Evolutionary conservation across 108 stramenopile species (phyloP).

Genomic region (Bacterosira constricta): DNA sequence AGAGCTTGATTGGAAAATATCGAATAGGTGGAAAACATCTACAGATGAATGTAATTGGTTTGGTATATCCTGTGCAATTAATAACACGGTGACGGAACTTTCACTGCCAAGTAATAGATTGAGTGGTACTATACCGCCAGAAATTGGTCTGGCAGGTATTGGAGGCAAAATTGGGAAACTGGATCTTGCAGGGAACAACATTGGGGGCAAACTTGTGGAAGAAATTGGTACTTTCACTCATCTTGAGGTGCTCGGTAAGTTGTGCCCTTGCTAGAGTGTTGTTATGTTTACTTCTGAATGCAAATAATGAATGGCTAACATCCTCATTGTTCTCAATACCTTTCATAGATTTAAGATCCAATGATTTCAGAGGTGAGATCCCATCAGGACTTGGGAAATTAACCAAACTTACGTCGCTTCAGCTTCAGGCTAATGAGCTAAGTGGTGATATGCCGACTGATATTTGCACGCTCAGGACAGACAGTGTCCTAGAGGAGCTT

Average conservation of each 20-base stretch:
- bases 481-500: slow-evolving; percentile 3
- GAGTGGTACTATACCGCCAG: slow-evolving; percentile 37
- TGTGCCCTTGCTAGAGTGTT: slow-evolving; percentile 11
- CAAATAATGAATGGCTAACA: no score
- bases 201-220: slow-evolving; percentile 49
- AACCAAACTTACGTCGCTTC: slow-evolving; percentile 48
- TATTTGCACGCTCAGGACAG: slow-evolving; percentile 39
- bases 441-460: slow-evolving; percentile 58
- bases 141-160: slow-evolving; percentile 29
- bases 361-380: slow-evolving; percentile 53
- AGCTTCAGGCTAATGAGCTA: slow-evolving; percentile 51
- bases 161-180: slow-evolving; percentile 28
- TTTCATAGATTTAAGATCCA: slow-evolving; percentile 23
- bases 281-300: neutral
- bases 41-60: slow-evolving; percentile 39
- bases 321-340: neutral
- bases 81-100: slow-evolving; percentile 33
- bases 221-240: slow-evolving; percentile 50
- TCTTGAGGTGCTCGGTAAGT: slow-evolving; percentile 52
- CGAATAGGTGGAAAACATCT: slow-evolving; percentile 25
- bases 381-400: slow-evolving; percentile 63
- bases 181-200: slow-evolving; percentile 29
- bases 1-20: slow-evolving; percentile 30
- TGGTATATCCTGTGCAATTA: slow-evolving; percentile 28
- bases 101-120: slow-evolving; percentile 35